Evolutionary conservation across 768 basidiomycete species (phyloP), one percentile per base, ranked within the genome.

Genomic region (Clitopilus passeckerianus): DNA sequence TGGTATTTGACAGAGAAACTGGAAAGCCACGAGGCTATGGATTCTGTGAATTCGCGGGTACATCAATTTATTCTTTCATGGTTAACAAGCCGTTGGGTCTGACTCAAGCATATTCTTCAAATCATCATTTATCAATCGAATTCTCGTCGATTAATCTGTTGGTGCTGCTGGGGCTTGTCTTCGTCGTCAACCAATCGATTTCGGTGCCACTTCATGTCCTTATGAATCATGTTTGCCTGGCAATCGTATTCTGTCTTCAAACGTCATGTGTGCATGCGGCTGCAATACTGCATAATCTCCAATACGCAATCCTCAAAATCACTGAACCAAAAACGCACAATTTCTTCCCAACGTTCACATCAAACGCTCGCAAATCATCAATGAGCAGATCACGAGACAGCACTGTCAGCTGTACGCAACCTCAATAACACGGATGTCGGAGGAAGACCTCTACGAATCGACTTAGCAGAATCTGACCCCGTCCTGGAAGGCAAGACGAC

Each of bases 21-120:
- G 93, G 93, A 57, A 95, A 95, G 71, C 92, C 94, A 55, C 89
- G 88, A 74, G 94, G 94, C 27, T 96, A 95, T 72, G 94, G 93
- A 20, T 93, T 93, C 69, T 93, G 92, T 78, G 92, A 94, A 83
- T 95, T 92, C 67, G 84, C 89, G 64, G 93, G 91, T 93, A 83
- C 77, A 80, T 79, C 69, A 72, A 68, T 74, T 70, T 69, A 64
- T 69, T 66, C 59, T 65, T 68, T 57, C 70, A 62, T 64, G 61
- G 37, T 52, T 60, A 60, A 67, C 68, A 58, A 60, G 61, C 57
- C 35, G 27, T 63, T 57, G 62, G 57, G 63, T 63, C 74, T 81
- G 74, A 79, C 78, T 67, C 70, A 60, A 73, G 71, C 61, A 60
- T 65, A 61, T 54, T 59, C 58, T 54, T 61, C 60, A 59, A 62